Percentiles rank a stretch among this genome's conserved stretches.
Evolutionary conservation across 1,284 basidiomycete genomes (phyloP).

Genomic region (Austroboletus novae-zelandiae): DNA sequence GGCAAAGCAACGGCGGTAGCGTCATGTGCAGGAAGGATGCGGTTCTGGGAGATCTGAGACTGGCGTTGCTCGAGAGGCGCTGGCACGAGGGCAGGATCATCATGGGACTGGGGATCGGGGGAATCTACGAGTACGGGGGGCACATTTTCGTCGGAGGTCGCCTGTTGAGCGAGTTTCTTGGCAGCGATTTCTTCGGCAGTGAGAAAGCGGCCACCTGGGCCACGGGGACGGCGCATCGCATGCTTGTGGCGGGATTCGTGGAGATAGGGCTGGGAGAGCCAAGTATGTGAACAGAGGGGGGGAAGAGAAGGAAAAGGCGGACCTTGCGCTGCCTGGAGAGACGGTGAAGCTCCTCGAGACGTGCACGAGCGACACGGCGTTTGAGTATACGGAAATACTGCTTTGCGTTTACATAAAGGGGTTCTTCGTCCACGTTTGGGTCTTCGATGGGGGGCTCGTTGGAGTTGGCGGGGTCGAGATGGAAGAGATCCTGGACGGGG

Average conservation of each 20-base stretch:
- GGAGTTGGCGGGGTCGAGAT: slow-evolving; percentile 18
- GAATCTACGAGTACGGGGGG: slow-evolving; percentile 11
- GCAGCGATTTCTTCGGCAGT: slow-evolving; percentile 92
- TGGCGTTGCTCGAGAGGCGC: slow-evolving; percentile 12
- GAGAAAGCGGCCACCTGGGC: slow-evolving; percentile 94
- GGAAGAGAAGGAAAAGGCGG: slow-evolving; percentile 14
- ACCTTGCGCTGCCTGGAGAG: slow-evolving; percentile 92
- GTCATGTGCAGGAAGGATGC: slow-evolving; percentile 22
- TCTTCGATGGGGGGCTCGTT: slow-evolving; percentile 25
- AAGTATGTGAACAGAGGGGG: slow-evolving; percentile 3
- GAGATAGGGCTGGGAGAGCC: slow-evolving; percentile 76
- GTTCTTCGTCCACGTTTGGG: slow-evolving; percentile 77
- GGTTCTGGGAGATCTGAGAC: slow-evolving; percentile 18
- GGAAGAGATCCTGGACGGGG: slow-evolving; percentile 30
- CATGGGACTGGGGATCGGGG: slow-evolving; percentile 3
- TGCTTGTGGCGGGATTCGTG: slow-evolving; percentile 98
- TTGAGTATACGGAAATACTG: slow-evolving; percentile 97
- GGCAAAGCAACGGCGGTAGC: slow-evolving; percentile 4
- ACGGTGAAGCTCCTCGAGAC: slow-evolving; percentile 89
- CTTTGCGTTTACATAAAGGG: slow-evolving; percentile 96
- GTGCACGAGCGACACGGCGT: slow-evolving; percentile 81
- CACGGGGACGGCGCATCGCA: slow-evolving; percentile 94
- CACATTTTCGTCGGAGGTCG: slow-evolving; percentile 17
- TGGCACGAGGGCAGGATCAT: slow-evolving; percentile 10
- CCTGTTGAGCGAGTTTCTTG: slow-evolving; percentile 49